These are phyloP conservation scores for Pleurotus pulmonarius DNA, from an alignment of 768 basidiomycete genomes.

Conservation along the genomic window DNA sequence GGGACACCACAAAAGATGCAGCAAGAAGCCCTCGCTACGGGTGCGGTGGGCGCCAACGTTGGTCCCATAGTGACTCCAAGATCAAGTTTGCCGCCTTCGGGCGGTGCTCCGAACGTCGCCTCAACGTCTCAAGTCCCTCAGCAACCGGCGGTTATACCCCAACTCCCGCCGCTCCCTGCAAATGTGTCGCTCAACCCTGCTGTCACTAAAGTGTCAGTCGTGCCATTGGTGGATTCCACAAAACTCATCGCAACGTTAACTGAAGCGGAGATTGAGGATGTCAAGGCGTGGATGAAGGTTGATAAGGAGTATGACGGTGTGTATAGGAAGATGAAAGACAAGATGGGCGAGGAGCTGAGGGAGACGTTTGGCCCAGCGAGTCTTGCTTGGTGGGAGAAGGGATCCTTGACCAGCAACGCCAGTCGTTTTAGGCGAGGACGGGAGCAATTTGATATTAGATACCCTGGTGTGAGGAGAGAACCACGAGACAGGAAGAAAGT, in stretches of 20 bases:
- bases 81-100: constrained; percentile 7
- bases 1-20: background rate
- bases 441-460: constrained; percentile 50
- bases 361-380: constrained; percentile 36
- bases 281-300: constrained; percentile 60
- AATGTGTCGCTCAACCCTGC: constrained; percentile 47
- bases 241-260: constrained; percentile 51
- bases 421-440: constrained; percentile 37
- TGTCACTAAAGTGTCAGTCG: constrained; percentile 55
- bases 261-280: constrained; percentile 43
- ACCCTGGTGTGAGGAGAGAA: constrained; percentile 35
- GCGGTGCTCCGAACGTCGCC: constrained; percentile 7
- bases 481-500: constrained; percentile 36
- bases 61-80: background rate
- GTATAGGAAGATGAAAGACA: constrained; percentile 45
- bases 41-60: background rate
- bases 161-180: constrained; percentile 40
- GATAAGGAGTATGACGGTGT: constrained; percentile 57
- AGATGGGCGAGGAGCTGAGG: constrained; percentile 48
- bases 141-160: constrained; percentile 15
- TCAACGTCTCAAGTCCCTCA: constrained; percentile 11
- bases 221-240: constrained; percentile 56
- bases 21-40: background rate
- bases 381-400: constrained; percentile 65
- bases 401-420: constrained; percentile 29